Conservation (phyloP, 2,329 filamentous ascomycete genomes). For the Paecilomyces sp. region DNA sequence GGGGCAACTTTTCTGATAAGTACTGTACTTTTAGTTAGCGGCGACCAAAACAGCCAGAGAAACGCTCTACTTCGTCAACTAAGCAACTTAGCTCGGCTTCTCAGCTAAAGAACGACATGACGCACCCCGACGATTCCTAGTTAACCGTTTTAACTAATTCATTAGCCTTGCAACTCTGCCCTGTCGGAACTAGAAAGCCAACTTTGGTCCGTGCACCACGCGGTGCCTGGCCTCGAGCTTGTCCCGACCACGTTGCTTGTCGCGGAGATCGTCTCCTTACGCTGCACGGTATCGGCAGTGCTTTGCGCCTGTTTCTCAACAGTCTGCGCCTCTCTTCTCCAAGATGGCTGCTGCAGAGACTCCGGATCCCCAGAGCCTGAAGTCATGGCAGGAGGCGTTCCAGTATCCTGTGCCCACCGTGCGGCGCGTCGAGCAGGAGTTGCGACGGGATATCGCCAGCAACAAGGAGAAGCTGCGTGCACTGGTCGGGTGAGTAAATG, state of each 20-base stretch:
- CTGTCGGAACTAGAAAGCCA: background rate
- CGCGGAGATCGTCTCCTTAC: background rate
- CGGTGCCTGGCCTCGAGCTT: background rate
- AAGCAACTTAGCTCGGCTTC: background rate
- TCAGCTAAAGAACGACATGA: background rate
- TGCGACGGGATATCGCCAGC: constrained; percentile 54
- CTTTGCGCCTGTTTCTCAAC: background rate
- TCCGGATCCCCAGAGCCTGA: constrained; percentile 50
- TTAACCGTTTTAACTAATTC: background rate
- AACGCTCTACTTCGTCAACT: background rate
- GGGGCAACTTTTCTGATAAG: background rate
- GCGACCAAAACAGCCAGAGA: background rate
- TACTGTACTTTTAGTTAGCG: background rate
- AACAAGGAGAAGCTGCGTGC: constrained; percentile 61
- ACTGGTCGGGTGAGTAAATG: constrained; percentile 52
- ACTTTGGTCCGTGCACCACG: background rate
- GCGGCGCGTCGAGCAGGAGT: constrained; percentile 56
- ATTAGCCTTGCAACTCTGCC: background rate
- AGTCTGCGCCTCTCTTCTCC: background rate
- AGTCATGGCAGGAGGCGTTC: constrained; percentile 62
- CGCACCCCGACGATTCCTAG: background rate
- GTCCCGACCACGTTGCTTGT: background rate
- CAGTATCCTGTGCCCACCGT: constrained; percentile 57
- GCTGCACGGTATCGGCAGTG: background rate
- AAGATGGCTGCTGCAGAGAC: constrained; percentile 46